phyloP scores from a whole-genome alignment of 495 filamentous ascomycete genomes.

The Annulohypoxylon nitens region DNA sequence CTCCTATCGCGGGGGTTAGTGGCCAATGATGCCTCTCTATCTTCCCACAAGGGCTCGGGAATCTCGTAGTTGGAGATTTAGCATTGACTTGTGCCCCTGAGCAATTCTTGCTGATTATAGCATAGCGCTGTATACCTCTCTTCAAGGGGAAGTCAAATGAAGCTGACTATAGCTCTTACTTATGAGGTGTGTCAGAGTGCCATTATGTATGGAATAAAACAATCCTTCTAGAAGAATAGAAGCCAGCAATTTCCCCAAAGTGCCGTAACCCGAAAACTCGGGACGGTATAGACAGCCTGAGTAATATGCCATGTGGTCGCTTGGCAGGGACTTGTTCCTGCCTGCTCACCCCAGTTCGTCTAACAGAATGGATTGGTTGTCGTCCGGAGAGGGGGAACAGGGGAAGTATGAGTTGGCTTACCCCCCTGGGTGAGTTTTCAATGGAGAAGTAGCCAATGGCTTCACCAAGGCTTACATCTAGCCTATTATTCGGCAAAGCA shows the following conservation, averaged over 20 bases:
- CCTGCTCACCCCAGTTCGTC: not conserved
- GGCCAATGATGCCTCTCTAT: not conserved
- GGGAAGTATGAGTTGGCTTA: conserved; percentile 14
- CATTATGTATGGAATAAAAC: not conserved
- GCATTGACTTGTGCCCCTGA: conserved; percentile 1
- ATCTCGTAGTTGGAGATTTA: not conserved
- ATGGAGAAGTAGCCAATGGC: not conserved
- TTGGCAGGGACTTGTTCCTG: conserved; percentile 2
- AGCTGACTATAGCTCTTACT: not conserved
- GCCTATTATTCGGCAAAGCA: not conserved
- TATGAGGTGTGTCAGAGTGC: not conserved
- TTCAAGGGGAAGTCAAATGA: not conserved
- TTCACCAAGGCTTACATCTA: not conserved
- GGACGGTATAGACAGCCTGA: not conserved
- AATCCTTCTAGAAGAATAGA: conserved; percentile 7
- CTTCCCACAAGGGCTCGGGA: not conserved
- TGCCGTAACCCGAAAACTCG: conserved; percentile 11
- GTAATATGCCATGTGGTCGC: conserved; percentile 1
- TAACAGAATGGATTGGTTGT: conserved; percentile 10
- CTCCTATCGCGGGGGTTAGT: not conserved
- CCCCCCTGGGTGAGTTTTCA: conserved; percentile 6
- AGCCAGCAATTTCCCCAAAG: not conserved
- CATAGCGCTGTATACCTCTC: not conserved
- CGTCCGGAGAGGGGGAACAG: not conserved
- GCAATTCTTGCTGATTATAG: not conserved